These are phyloP conservation scores for Olyra latifolia DNA, from an alignment of 176 grass and related monocot species.

Conservation along the genomic window DNA sequence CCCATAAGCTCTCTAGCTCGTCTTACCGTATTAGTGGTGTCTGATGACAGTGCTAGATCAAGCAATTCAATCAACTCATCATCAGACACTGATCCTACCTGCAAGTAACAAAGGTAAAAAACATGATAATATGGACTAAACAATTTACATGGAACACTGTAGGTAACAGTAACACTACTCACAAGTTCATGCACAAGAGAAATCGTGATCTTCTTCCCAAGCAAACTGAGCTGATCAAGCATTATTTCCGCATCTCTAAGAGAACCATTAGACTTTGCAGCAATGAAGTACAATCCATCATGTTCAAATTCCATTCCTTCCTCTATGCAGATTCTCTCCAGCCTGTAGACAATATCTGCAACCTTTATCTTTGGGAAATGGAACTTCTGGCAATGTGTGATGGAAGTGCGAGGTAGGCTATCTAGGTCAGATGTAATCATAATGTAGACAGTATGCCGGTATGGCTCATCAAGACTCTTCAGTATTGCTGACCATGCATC, in stretches of 20 bases:
- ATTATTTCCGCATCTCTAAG: slow-evolving; percentile 94
- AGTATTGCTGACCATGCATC: slow-evolving; percentile 91
- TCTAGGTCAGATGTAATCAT: slow-evolving; percentile 93
- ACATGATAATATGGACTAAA: slow-evolving; percentile 20
- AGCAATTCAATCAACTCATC: slow-evolving; percentile 92
- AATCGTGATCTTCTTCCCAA: slow-evolving; percentile 90
- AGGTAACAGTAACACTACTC: slow-evolving; percentile 49
- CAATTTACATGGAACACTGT: slow-evolving; percentile 5
- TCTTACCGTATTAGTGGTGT: slow-evolving; percentile 90
- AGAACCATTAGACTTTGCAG: slow-evolving; percentile 85
- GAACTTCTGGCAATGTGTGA: slow-evolving; percentile 88
- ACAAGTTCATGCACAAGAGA: slow-evolving; percentile 97
- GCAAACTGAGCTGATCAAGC: slow-evolving; percentile 95
- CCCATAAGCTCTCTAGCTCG: slow-evolving; percentile 91
- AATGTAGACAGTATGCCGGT: slow-evolving; percentile 76
- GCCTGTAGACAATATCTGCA: slow-evolving; percentile 62
- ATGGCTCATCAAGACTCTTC: slow-evolving; percentile 79
- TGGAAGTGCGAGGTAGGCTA: slow-evolving; percentile 55
- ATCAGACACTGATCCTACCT: slow-evolving; percentile 95
- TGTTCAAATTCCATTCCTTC: slow-evolving; percentile 89
- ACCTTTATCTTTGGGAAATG: slow-evolving; percentile 97
- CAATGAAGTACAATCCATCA: slow-evolving; percentile 85
- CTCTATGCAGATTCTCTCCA: slow-evolving; percentile 85
- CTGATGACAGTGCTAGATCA: slow-evolving; percentile 90
- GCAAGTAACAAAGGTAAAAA: slow-evolving; percentile 45